Evolutionary conservation across 495 filamentous ascomycete genomes (phyloP), one percentile per base, ranked within the genome.

Genomic region (Annulohypoxylon moriforme): DNA sequence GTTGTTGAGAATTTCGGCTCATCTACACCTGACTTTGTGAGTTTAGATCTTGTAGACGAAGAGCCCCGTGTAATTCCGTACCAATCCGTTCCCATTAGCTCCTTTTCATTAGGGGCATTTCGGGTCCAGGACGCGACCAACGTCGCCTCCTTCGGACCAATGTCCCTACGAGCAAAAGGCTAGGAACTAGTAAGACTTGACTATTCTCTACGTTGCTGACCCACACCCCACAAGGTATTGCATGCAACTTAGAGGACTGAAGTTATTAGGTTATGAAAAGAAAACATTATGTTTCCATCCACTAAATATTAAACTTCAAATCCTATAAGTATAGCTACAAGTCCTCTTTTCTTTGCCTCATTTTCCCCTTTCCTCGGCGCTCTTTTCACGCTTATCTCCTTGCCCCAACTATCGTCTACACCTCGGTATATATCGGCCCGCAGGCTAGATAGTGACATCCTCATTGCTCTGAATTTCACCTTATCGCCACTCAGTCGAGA

Each of bases 181-280:
- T 71, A 67, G 50, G 50, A 64, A 65, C 62, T 67, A 76, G 69
- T 72, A 72, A 71, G 60, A 70, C 57, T 56, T 5, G 27, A 11
- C 18, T 60, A 49, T 61, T 71, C 63, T 68, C 55, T 66, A 72
- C 61, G 36, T 29, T 63, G 59, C 29, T 67, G 76, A 76, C 69
- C 74, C 72, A 75, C 74, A 60, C 64, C 66, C 65, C 49, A 65
- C 70, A 72, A 47, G 34, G 47, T 38, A 44, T 46, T 67, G 46
- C 69, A 71, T 70, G 58, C 67, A 62, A 59, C 59, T 60, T 29
- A 53, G 25, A 56, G 4, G 61, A 44, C 58, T 58, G 61, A 72
- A 76, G 73, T 75, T 47, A 77, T 79, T 80, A 79, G 76, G 78
- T 79, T 76, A 80, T 80, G 75, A 68, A 67, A 76, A 69, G 25